Percentiles rank a stretch among this genome's conserved stretches.
Evolutionary conservation across 805 yeast genomes (phyloP).

Genomic region (Saturnispora quitensis): DNA sequence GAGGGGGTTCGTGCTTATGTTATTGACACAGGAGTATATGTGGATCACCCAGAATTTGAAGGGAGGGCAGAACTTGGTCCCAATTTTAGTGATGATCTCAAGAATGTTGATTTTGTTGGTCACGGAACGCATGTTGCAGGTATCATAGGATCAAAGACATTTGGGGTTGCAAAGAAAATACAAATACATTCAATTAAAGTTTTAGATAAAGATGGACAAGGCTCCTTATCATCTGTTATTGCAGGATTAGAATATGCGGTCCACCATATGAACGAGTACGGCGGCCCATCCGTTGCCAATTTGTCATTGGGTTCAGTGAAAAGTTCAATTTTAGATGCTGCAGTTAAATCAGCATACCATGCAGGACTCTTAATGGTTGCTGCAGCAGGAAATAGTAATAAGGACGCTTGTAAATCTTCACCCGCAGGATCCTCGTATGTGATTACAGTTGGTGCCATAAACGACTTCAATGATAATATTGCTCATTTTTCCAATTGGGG

Average conservation of each 20-base stretch:
- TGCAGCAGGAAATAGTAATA: conserved; percentile 81
- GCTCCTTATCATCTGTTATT: conserved; percentile 56
- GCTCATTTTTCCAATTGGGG: conserved; percentile 92
- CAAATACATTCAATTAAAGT: conserved; percentile 68
- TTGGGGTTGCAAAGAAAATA: conserved; percentile 73
- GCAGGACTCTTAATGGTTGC: conserved; percentile 65
- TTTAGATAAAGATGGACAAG: conserved; percentile 58
- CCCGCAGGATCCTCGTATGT: conserved; percentile 74
- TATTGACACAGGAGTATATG: conserved; percentile 74
- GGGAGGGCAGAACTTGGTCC: conserved; percentile 52
- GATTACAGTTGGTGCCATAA: conserved; percentile 83
- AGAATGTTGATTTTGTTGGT: conserved; percentile 62
- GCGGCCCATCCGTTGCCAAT: conserved; percentile 56
- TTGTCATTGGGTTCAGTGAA: conserved; percentile 71
- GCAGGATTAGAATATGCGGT: conserved; percentile 62
- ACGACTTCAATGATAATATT: conserved; percentile 57
- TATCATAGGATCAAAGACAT: conserved; percentile 65
- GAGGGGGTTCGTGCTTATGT: conserved; percentile 63
- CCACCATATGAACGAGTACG: conserved; percentile 37
- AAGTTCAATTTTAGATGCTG: conserved; percentile 60
- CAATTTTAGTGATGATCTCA: conserved; percentile 52
- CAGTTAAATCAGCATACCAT: conserved; percentile 64
- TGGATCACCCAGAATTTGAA: conserved; percentile 53
- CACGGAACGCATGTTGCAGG: conserved; percentile 97
- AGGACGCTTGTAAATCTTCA: conserved; percentile 74